Evolutionary conservation across 176 grass and related monocot species (phyloP), one percentile per base, ranked within the genome.

Genomic region (Oropetium thomaeum): DNA sequence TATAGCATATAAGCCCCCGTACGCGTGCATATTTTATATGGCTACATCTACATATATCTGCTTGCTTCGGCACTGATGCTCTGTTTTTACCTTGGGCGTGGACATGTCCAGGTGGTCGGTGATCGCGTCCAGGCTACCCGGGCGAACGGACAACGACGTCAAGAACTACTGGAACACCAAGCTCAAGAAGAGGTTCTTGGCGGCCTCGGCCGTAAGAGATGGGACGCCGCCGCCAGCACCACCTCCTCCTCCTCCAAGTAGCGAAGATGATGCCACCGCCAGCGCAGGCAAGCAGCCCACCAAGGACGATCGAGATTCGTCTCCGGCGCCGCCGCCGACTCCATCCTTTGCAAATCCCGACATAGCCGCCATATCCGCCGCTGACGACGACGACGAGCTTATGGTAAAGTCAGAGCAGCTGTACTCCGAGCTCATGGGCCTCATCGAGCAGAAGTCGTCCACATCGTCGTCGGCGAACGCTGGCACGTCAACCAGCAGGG

Each of bases 91-190:
- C n/a, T n/a, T n/a, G n/a, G 55, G 38, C 16, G 7, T 30, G 14
- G 12, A 20, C 14, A n/a, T 62, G 65, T 5, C 3, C 63, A 97
- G 93, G 85, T 97, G 93, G 93, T 93, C 93, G 12, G 69, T 93
- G 57, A 97, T 97, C 67, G 88, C 93, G 67, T 86, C 90, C 29
- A 92, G 79, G 61, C 80, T 97, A 43, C 85, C 58, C 3, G 90
- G 93, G 26, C 84, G 93, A 20, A 97, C 93, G 20, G 93, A 96
- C 65, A 96, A 96, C 77, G 87, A 96, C 48, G 85, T 96, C 42
- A 96, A 96, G 80, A 96, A 96, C 66, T 80, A 96, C 78, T 96
- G 93, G 93, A 96, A 96, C 75, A 96, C 89, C 71, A 96, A 96
- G 71, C 84, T 96, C 75, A 96, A 92, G 93, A 96, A 96, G 71